Conservation (phyloP, 768 basidiomycete genomes). For the Sporobolomyces phaffii region DNA sequence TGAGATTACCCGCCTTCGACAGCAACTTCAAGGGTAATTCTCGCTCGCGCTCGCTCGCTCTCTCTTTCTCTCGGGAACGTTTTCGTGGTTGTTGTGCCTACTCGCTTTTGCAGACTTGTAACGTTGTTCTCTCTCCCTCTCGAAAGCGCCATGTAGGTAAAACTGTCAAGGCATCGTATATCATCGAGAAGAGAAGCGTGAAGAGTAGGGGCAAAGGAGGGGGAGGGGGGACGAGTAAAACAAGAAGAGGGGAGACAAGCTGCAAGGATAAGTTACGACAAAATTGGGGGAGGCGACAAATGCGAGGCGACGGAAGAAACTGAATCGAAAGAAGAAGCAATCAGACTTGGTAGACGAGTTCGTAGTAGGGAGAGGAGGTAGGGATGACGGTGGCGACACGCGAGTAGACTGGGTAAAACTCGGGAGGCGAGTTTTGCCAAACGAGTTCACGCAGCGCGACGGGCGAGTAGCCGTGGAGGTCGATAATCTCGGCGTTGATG, state of each 20-base stretch:
- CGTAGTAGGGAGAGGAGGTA: not conserved
- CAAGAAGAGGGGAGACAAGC: no score
- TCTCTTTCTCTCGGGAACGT: no score
- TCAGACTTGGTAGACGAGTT: not conserved
- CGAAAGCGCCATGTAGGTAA: not conserved
- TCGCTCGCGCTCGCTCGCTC: not conserved
- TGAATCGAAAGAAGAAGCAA: not conserved
- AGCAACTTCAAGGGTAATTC: no score
- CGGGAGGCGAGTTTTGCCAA: not conserved
- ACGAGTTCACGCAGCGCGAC: not conserved
- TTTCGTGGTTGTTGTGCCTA: not conserved
- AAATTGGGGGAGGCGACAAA: no score
- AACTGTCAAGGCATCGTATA: no score
- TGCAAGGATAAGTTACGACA: no score
- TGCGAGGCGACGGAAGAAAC: no score
- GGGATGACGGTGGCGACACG: not conserved
- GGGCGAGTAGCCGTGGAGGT: not conserved
- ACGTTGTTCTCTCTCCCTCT: conserved; percentile 2
- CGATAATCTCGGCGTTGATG: conserved; percentile 8
- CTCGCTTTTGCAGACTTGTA: not conserved
- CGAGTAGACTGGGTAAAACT: not conserved
- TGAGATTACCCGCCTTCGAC: no score
- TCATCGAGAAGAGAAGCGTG: no score
- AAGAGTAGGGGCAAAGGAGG: no score
- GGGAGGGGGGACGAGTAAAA: no score